These are phyloP conservation scores for Apophysomyces variabilis DNA, from an alignment of 371 early-diverging fungal species.

Conservation along the genomic window DNA sequence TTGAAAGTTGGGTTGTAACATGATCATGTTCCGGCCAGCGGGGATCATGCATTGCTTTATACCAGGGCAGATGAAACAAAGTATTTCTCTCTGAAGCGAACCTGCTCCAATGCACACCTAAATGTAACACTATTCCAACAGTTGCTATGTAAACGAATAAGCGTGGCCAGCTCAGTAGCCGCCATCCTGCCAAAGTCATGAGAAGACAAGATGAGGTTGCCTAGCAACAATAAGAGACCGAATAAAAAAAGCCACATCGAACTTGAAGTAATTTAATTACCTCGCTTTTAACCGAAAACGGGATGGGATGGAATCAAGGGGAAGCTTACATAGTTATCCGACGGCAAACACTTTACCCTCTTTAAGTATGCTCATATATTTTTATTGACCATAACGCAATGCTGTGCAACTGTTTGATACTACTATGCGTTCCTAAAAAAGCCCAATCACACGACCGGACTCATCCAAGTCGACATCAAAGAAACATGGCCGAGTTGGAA, in stretches of 20 bases:
- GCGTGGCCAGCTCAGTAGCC: not conserved
- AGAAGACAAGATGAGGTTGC: not conserved
- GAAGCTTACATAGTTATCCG: no score
- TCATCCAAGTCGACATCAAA: constrained; percentile 93
- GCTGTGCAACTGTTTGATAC: no score
- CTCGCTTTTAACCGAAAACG: no score
- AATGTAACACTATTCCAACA: not conserved
- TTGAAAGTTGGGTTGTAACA: not conserved
- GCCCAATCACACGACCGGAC: constrained; percentile 77
- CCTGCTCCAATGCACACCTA: not conserved
- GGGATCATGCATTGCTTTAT: not conserved
- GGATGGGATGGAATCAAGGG: no score
- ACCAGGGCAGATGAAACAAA: constrained; percentile 3
- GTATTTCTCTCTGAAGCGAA: not conserved
- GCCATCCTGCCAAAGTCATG: constrained; percentile 1
- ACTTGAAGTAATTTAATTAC: no score
- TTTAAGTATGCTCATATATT: no score
- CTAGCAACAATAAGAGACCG: no score
- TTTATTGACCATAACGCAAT: no score
- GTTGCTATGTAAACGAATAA: not conserved
- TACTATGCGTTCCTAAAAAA: constrained; percentile 64
- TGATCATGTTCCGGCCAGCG: constrained; percentile 12
- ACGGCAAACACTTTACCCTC: no score
- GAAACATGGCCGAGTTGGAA: constrained; percentile 94
- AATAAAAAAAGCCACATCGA: no score